Conservation (phyloP, 208 protist genomes). For the Leishmania braziliensis region DNA sequence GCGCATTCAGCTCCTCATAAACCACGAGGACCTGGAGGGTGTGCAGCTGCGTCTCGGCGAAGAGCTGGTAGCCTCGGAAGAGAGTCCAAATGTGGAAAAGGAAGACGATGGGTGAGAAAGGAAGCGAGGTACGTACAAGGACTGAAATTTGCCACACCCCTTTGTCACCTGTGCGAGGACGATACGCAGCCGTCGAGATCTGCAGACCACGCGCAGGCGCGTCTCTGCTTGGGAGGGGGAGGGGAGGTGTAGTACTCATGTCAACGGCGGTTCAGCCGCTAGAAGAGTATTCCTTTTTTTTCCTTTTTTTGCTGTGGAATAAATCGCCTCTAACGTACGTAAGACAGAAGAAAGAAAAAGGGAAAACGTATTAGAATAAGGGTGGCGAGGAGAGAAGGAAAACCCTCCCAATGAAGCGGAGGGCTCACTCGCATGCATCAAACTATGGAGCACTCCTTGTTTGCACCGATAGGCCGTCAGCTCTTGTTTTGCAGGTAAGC, state of each 20-base stretch:
- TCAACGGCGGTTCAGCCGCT: background rate
- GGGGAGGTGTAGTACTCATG: background rate
- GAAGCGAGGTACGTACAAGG: background rate
- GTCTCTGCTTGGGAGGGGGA: background rate
- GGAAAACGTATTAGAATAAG: no score
- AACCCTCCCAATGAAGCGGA: background rate
- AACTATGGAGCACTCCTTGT: background rate
- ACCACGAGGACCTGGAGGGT: conserved; percentile 85
- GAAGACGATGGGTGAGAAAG: background rate
- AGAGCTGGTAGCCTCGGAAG: conserved; percentile 7
- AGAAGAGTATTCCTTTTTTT: background rate
- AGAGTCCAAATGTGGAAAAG: background rate
- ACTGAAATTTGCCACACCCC: background rate
- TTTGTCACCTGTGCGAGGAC: background rate
- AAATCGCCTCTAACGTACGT: background rate
- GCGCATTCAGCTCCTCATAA: conserved; percentile 73
- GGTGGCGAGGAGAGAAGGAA: background rate
- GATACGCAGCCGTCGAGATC: background rate
- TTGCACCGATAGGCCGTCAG: background rate
- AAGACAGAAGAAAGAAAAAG: background rate
- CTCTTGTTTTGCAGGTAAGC: background rate
- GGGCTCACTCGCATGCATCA: background rate
- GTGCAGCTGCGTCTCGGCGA: conserved; percentile 74
- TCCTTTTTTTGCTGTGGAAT: background rate
- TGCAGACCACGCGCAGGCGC: background rate